A percentile compares a stretch with the other conserved stretches of the same genome.
These are phyloP conservation scores for Chrysopogon serrulatus DNA, from an alignment of 176 grass and related monocot species.

Conservation along the genomic window DNA sequence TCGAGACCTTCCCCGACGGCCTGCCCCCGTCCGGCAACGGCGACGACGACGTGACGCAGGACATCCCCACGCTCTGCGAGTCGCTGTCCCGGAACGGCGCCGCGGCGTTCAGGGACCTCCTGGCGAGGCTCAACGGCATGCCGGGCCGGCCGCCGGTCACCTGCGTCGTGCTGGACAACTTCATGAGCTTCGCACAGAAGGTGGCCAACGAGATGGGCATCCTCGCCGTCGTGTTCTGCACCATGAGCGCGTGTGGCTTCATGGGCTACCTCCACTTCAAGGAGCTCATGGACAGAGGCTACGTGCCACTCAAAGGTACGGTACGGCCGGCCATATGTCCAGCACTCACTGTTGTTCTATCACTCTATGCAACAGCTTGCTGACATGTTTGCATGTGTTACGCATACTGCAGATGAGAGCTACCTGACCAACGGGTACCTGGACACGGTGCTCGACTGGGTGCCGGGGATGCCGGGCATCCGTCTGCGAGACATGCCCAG, in stretches of 20 bases:
- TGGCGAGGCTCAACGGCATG: conserved; percentile 34
- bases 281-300: conserved; percentile 52
- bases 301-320: conserved; percentile 56
- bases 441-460: conserved; percentile 56
- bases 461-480: conserved; percentile 48
- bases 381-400: not conserved
- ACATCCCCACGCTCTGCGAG: conserved; percentile 54
- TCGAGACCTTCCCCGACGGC: conserved; percentile 65
- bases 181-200: conserved; percentile 56
- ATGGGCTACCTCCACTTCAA: conserved; percentile 45
- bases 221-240: conserved; percentile 42
- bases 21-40: conserved; percentile 39
- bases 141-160: conserved; percentile 25
- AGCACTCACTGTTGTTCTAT: not conserved
- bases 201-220: conserved; percentile 39
- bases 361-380: not conserved
- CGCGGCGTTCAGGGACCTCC: conserved; percentile 43
- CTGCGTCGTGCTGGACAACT: conserved; percentile 44
- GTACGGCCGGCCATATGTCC: not conserved
- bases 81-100: conserved; percentile 29
- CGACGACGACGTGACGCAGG: conserved; percentile 62
- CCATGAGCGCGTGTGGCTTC: conserved; percentile 53
- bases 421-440: conserved; percentile 59
- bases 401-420: conserved; percentile 30
- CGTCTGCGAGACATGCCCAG: conserved; percentile 52